Base-by-base conservation (phyloP, 805 yeast species). In the Ogataea siamensis region DNA sequence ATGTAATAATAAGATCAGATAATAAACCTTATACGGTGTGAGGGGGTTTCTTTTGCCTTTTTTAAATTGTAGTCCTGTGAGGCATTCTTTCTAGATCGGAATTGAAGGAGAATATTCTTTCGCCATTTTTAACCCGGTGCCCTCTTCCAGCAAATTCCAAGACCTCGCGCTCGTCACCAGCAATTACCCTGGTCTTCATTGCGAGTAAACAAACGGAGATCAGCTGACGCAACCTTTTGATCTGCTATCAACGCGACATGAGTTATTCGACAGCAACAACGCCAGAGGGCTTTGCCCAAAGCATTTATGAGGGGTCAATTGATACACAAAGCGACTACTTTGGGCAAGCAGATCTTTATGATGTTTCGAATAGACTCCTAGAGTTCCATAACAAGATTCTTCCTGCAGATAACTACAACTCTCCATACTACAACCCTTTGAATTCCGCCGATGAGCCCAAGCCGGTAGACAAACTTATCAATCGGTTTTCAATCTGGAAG, bases 401-500 rank as follows among this genome's bases (percentile, higher is more conserved):
- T 10, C 66, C 67, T 3, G 52, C 65, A 1, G 42, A 47, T 13
- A 52, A 63, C 39, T 54, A 55, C 37, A 52, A 52, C 34, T 63
- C 68, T 5, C 68, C 68, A 1, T 63, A 57, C 39, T 61, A 59
- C 45, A 44, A 55, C 17, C 65, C 67, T 7, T 49, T 63, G 20
- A 49, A 49, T 5, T 50, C 51, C 9, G 37, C 46, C 12, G 54
- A 52, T 31, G 61, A 59, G 23, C 64, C 66, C 14, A 53, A 54
- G 32, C 68, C 68, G 7, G 70, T 77, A 5, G 80, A 76, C 47
- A 69, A 71, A 19, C 58, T 76, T 45, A 74, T 77, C 21, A 68
- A 68, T 40, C 55, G 82, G 38, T 75, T 76, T 51, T 72, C 70
- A 39, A 75, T 78, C n/a, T 76, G 79, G 78, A 64, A 78, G 38